Evolutionary conservation across 257 asterid genomes (phyloP).

Genomic region (Scutellaria barbata): DNA sequence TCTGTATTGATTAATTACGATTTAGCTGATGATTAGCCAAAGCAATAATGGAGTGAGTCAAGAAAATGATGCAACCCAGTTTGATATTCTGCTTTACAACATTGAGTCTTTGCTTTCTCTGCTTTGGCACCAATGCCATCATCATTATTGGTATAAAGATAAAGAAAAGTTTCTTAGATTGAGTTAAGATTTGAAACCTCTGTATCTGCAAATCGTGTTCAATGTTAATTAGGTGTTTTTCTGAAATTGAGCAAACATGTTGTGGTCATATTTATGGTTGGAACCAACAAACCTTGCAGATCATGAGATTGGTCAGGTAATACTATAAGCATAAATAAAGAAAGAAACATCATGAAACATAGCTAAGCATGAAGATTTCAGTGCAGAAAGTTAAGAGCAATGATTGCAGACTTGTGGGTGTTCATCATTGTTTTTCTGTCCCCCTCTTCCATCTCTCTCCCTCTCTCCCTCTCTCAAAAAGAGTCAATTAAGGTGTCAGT

Average conservation of each 20-base stretch:
- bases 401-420: conserved; percentile 41
- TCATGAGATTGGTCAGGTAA: conserved; percentile 10
- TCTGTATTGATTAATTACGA: conserved; percentile 13
- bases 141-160: not conserved
- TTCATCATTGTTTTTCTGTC: conserved; percentile 29
- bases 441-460: not conserved
- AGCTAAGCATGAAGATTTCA: conserved; percentile 39
- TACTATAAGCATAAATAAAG: conserved; percentile 13
- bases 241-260: conserved; percentile 24
- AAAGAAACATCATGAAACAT: conserved; percentile 34
- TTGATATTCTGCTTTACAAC: conserved; percentile 36
- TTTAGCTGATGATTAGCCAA: conserved; percentile 41
- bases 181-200: conserved; percentile 15
- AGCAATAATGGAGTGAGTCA: conserved; percentile 41
- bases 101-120: conserved; percentile 26
- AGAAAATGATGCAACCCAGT: conserved; percentile 47
- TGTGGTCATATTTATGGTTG: conserved; percentile 20
- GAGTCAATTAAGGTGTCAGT: not conserved
- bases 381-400: conserved; percentile 42
- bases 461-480: not conserved
- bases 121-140: conserved; percentile 28
- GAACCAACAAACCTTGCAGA: conserved; percentile 32
- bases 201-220: conserved; percentile 19
- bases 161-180: conserved; percentile 29
- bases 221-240: conserved; percentile 1